Percentiles rank a stretch among this genome's conserved stretches.
Evolutionary conservation across 352 stramenopile genomes (phyloP).

Genomic region (Phytophthora colocasiae): DNA sequence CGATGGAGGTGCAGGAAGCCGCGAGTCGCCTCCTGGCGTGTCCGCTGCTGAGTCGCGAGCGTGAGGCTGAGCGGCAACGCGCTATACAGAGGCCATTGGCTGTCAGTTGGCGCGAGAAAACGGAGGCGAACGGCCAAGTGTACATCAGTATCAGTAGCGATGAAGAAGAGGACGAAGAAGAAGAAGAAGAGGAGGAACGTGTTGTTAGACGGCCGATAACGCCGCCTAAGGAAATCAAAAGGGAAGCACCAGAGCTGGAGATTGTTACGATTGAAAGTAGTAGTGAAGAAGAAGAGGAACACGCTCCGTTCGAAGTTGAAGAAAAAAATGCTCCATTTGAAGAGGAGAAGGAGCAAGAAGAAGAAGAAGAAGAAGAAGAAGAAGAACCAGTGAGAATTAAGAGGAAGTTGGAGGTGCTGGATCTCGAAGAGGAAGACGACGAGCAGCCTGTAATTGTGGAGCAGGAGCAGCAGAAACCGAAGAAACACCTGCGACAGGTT

Average conservation of each 20-base stretch:
- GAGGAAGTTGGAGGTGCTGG: constrained; percentile 30
- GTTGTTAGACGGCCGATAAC: neutral
- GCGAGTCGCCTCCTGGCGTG: constrained; percentile 46
- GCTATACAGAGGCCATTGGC: constrained; percentile 82
- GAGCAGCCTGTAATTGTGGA: constrained; percentile 17
- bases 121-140: constrained; percentile 54
- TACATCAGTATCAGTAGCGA: constrained; percentile 67
- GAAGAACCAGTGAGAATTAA: constrained; percentile 36
- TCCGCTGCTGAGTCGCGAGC: constrained; percentile 41
- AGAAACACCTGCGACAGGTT: constrained; percentile 17
- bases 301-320: neutral
- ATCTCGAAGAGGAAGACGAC: constrained; percentile 34
- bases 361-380: too few species aligned
- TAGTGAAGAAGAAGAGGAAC: constrained; percentile 30
- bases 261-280: constrained; percentile 50
- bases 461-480: constrained; percentile 21
- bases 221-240: constrained; percentile 8
- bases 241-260: constrained; percentile 13
- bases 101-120: constrained; percentile 75
- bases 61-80: constrained; percentile 75
- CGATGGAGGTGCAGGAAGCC: constrained; percentile 43
- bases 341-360: constrained; percentile 35
- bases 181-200: neutral
- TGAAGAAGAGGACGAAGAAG: constrained; percentile 15
- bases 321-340: neutral